Conservation (phyloP, 2,329 filamentous ascomycete species). For the Aureobasidium uvarum region DNA sequence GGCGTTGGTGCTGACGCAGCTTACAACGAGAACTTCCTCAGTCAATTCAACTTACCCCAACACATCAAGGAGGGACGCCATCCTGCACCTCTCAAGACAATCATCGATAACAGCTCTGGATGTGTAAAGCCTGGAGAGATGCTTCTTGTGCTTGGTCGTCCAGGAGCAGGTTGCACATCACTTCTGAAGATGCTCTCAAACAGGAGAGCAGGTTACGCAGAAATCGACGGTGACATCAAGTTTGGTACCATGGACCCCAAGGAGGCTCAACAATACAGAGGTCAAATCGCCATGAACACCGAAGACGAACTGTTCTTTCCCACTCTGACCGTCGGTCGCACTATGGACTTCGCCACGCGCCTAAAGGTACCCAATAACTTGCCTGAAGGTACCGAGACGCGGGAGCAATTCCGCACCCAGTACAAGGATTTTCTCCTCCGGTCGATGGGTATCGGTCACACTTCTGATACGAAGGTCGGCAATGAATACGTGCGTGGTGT, state of each 20-base stretch:
- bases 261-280: constrained; percentile 47
- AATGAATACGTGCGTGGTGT: constrained; percentile 66
- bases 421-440: constrained; percentile 57
- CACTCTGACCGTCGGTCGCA: constrained; percentile 57
- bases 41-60: constrained; percentile 52
- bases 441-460: constrained; percentile 60
- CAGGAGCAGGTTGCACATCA: constrained; percentile 65
- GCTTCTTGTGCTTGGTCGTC: constrained; percentile 43
- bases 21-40: constrained; percentile 59
- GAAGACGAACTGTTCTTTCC: constrained; percentile 55
- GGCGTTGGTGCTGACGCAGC: constrained; percentile 61
- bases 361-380: constrained; percentile 51
- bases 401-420: constrained; percentile 50
- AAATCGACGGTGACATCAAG: constrained; percentile 45
- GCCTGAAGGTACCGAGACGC: constrained; percentile 37
- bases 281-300: constrained; percentile 48
- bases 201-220: constrained; percentile 46
- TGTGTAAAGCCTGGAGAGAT: constrained; percentile 63
- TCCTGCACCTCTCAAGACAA: constrained; percentile 59
- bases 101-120: constrained; percentile 60
- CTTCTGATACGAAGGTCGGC: constrained; percentile 64
- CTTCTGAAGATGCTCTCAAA: constrained; percentile 69
- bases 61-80: constrained; percentile 44
- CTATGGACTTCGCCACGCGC: constrained; percentile 55
- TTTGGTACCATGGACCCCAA: constrained; percentile 52